phyloP scores from a whole-genome alignment of 176 grass and related monocot species.

The Microstegium vimineum region DNA sequence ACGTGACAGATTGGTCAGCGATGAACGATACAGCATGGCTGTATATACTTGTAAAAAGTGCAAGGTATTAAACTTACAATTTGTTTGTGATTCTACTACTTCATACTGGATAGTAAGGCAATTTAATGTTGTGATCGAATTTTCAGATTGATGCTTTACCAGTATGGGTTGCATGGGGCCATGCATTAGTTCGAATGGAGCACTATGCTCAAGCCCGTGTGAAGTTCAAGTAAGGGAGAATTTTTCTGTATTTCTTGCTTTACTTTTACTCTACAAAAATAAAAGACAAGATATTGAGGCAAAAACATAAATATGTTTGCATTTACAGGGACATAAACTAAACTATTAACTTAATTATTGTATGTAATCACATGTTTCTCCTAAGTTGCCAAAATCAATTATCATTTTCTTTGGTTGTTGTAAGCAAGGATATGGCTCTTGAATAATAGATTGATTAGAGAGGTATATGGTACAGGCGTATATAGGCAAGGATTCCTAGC shows the following conservation, averaged over 20 bases:
- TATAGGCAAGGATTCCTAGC: not conserved
- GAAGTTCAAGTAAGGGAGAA: conserved; percentile 84
- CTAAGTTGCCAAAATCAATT: not conserved
- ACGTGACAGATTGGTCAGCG: conserved; percentile 70
- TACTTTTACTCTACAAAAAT: not conserved
- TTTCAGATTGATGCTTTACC: conserved; percentile 87
- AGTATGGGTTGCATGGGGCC: conserved; percentile 96
- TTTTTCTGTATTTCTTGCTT: conserved; percentile 13
- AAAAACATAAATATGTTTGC: conserved; percentile 1
- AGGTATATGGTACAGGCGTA: not conserved
- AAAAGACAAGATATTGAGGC: not conserved
- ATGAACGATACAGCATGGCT: conserved; percentile 95
- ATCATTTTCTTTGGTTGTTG: not conserved
- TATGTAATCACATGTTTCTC: conserved; percentile 22
- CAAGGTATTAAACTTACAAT: conserved; percentile 58
- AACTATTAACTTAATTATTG: not conserved
- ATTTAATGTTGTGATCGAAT: conserved; percentile 31
- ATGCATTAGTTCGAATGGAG: conserved; percentile 95
- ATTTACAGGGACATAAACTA: not conserved
- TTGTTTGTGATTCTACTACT: conserved; percentile 20
- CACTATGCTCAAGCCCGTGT: conserved; percentile 97
- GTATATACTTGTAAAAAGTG: conserved; percentile 99
- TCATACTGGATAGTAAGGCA: conserved; percentile 2
- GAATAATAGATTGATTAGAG: not conserved
- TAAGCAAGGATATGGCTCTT: not conserved